Percentiles rank a stretch among this genome's conserved stretches.
phyloP scores from a whole-genome alignment of 1,284 basidiomycete genomes.

The Trichosporon coremiiforme region DNA sequence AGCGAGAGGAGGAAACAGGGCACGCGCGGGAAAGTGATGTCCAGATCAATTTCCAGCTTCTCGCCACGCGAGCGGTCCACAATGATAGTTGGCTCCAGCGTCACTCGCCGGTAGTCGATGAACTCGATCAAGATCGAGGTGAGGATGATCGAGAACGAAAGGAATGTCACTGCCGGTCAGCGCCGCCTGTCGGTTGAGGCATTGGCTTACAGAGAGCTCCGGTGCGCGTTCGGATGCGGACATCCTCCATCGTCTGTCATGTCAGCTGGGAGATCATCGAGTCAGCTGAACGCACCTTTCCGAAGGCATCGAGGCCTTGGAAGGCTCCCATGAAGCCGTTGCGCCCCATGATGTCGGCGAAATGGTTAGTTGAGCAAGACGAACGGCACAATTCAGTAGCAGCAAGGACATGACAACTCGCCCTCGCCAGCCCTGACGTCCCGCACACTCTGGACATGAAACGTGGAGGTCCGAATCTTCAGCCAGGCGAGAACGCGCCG shows the following conservation, averaged over 20 bases:
- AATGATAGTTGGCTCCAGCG: conserved; percentile 82
- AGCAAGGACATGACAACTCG: not conserved
- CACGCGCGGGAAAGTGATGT: conserved; percentile 93
- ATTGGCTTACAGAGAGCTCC: conserved; percentile 76
- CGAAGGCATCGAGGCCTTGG: conserved; percentile 85
- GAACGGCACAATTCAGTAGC: not conserved
- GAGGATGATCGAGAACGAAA: conserved; percentile 88
- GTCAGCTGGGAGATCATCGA: conserved; percentile 17
- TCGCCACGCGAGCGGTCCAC: conserved; percentile 94
- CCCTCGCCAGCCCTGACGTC: not conserved
- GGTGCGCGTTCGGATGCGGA: conserved; percentile 93
- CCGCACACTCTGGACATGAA: conserved; percentile 11
- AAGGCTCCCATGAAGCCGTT: conserved; percentile 55
- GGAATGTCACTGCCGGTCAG: conserved; percentile 72
- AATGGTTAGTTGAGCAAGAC: not conserved
- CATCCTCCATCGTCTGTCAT: conserved; percentile 88
- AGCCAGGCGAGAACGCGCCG: not conserved
- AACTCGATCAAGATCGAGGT: conserved; percentile 91
- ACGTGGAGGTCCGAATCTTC: conserved; percentile 13
- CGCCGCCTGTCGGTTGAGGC: conserved; percentile 19
- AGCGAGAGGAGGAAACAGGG: conserved; percentile 96
- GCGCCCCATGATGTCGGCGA: conserved; percentile 45
- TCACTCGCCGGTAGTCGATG: conserved; percentile 87
- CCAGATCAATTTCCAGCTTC: conserved; percentile 86
- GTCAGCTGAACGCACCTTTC: conserved; percentile 68